Base-by-base conservation (phyloP, 1,139 yeast species). In the Lodderomyces margitis region DNA sequence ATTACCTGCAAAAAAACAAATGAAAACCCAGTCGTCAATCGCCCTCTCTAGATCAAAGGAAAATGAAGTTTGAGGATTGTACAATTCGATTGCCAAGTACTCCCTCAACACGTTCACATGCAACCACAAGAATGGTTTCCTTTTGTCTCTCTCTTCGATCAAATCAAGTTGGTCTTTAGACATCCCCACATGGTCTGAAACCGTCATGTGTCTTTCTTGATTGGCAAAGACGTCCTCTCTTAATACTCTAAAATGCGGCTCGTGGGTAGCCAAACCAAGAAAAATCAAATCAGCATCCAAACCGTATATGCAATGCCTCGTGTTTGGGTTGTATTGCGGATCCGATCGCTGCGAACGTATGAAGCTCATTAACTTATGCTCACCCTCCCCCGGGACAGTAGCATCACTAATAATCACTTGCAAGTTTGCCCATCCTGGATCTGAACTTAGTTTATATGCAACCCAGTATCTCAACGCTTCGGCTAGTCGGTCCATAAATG, bases 301-400 rank as follows among this genome's bases (percentile, higher is more conserved):
- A 31, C 99, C 99, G 62, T 94, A 94, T 46, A 94, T 81, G 65
- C 97, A 89, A 63, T 94, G 98, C 35, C 87, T 80, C 1, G 91
- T 84, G 62, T 94, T 92, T 30, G 96, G 92, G 55, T 87, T 77
- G 62, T 91, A 89, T 57, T 79, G 87, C 0, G 92, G 85, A 55
- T 87, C 91, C 37, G 89, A 81, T 59, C 96, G 78, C 64, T 87
- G 88, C 39, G 83, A 75, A 54, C 98, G 80, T 52, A 94, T 87
- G 57, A 85, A 89, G 52, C 86, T 87, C 98, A 92, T 94, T 54
- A 92, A 84, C 61, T 92, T 92, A 70, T 92, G 99, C 65, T 92
- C 99, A 58, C 99, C 99, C 70, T 92, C 99, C 46, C 99, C 99
- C 1, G 99, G 98, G 10, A 91, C 98, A 24, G 95, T 92, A 39